Evolutionary conservation across 768 basidiomycete genomes (phyloP).

Genomic region (Termitomyces eurrhizus): DNA sequence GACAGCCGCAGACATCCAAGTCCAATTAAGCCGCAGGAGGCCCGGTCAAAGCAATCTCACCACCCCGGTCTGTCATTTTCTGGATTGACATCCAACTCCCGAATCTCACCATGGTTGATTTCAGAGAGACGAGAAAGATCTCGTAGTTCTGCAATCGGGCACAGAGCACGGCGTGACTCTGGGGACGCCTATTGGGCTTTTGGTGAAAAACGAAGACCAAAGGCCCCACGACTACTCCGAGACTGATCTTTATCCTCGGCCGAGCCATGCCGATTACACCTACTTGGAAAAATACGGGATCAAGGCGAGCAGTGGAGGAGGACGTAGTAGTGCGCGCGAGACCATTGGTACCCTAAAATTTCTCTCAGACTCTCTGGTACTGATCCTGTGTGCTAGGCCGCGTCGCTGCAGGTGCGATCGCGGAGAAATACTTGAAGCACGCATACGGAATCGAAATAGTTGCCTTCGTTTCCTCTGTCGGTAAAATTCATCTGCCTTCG

Average conservation of each 20-base stretch:
- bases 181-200: slow-evolving; percentile 95
- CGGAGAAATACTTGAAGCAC: slow-evolving; percentile 88
- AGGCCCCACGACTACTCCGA: slow-evolving; percentile 98
- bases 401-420: slow-evolving; percentile 97
- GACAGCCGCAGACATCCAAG: slow-evolving; percentile 79
- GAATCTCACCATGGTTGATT: background rate
- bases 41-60: slow-evolving; percentile 97
- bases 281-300: slow-evolving; percentile 97
- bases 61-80: slow-evolving; percentile 70
- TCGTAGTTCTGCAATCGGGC: slow-evolving; percentile 91
- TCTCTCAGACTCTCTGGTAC: slow-evolving; percentile 1
- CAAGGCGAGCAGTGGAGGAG: slow-evolving; percentile 96
- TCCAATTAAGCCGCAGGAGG: slow-evolving; percentile 84
- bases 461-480: slow-evolving; percentile 95
- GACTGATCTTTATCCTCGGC: slow-evolving; percentile 95
- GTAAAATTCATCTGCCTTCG: slow-evolving; percentile 81
- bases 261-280: slow-evolving; percentile 96
- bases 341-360: slow-evolving; percentile 68
- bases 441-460: slow-evolving; percentile 93
- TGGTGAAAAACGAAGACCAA: slow-evolving; percentile 98
- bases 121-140: slow-evolving; percentile 93
- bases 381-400: slow-evolving; percentile 51
- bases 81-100: background rate
- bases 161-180: slow-evolving; percentile 92
- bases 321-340: slow-evolving; percentile 91